Percentiles rank a stretch among this genome's conserved stretches.
Evolutionary conservation across 2,329 filamentous ascomycete genomes (phyloP).

Genomic region (Ascochyta lentis): DNA sequence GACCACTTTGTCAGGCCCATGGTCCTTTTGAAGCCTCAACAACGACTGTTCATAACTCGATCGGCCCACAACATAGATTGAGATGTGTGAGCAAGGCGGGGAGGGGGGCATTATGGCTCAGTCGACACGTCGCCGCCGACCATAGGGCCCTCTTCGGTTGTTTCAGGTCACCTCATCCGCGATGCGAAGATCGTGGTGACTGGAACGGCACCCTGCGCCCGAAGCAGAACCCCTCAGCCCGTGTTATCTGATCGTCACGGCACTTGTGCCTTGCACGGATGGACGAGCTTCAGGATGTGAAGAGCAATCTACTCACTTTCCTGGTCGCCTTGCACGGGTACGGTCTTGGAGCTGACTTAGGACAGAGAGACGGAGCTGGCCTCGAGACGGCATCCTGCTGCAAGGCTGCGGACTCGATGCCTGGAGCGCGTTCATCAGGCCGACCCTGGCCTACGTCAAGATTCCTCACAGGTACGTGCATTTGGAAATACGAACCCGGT

Average conservation of each 20-base stretch:
- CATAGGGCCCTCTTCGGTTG: slow-evolving; percentile 32
- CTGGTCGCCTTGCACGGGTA: slow-evolving; percentile 9
- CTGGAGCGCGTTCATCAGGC: slow-evolving; percentile 23
- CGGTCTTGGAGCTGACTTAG: slow-evolving; percentile 11
- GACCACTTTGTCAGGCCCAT: slow-evolving; percentile 9
- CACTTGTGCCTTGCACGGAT: neutral
- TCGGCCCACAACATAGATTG: slow-evolving; percentile 22
- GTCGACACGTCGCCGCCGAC: slow-evolving; percentile 22
- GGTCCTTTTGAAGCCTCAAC: slow-evolving; percentile 10
- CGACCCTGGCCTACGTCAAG: slow-evolving; percentile 22
- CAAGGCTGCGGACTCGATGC: slow-evolving; percentile 17
- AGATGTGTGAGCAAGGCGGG: slow-evolving; percentile 30
- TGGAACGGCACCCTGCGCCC: slow-evolving; percentile 28
- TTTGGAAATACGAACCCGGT: slow-evolving; percentile 24
- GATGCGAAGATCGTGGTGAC: slow-evolving; percentile 32
- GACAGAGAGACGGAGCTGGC: slow-evolving; percentile 8
- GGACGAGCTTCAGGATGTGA: neutral
- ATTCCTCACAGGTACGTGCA: slow-evolving; percentile 23
- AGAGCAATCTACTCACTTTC: slow-evolving; percentile 1
- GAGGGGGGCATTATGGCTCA: slow-evolving; percentile 11
- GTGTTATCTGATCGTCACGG: slow-evolving; percentile 12
- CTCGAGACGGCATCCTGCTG: slow-evolving; percentile 16
- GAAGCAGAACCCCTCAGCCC: slow-evolving; percentile 16
- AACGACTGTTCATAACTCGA: slow-evolving; percentile 18
- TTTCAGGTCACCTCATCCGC: slow-evolving; percentile 31